phyloP scores from a whole-genome alignment of 2,329 filamentous ascomycete species.

The Fusarium vanettenii region DNA sequence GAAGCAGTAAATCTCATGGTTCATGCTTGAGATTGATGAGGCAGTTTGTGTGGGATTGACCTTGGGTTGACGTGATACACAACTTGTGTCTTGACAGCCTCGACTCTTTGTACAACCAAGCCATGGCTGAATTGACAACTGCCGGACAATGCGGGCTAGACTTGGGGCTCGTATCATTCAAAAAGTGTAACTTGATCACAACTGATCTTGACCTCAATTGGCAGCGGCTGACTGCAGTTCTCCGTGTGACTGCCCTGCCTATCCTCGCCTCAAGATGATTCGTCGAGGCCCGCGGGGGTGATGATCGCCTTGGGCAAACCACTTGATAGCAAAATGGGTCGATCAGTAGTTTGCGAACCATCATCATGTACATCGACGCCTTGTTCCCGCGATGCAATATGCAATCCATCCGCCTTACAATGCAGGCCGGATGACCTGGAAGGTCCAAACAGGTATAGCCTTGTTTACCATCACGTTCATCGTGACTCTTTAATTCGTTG shows the following conservation, averaged over 20 bases:
- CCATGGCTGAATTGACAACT: neutral
- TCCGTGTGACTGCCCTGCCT: neutral
- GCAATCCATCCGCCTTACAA: neutral
- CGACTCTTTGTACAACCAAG: neutral
- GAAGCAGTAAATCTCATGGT: slow-evolving; percentile 16
- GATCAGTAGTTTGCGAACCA: slow-evolving; percentile 31
- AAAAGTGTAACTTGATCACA: neutral
- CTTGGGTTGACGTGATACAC: neutral
- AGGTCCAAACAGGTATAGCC: slow-evolving; percentile 20
- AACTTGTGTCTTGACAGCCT: neutral
- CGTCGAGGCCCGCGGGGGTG: slow-evolving; percentile 8
- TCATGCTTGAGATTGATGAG: neutral
- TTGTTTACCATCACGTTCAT: slow-evolving; percentile 24
- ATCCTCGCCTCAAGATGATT: neutral
- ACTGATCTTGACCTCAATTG: neutral
- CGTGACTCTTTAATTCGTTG: slow-evolving; percentile 12
- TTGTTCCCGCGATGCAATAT: slow-evolving; percentile 2
- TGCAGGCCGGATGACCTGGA: slow-evolving; percentile 19
- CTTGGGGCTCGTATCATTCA: neutral
- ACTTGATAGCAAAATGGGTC: slow-evolving; percentile 7
- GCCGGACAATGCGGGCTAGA: neutral
- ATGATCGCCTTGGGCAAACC: slow-evolving; percentile 10
- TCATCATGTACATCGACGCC: slow-evolving; percentile 22
- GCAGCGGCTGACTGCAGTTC: neutral
- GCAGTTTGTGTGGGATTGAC: neutral